Evolutionary conservation across 2,329 filamentous ascomycete species (phyloP), one percentile per base, ranked within the genome.

Genomic region (Pseudogymnoascus sp.): DNA sequence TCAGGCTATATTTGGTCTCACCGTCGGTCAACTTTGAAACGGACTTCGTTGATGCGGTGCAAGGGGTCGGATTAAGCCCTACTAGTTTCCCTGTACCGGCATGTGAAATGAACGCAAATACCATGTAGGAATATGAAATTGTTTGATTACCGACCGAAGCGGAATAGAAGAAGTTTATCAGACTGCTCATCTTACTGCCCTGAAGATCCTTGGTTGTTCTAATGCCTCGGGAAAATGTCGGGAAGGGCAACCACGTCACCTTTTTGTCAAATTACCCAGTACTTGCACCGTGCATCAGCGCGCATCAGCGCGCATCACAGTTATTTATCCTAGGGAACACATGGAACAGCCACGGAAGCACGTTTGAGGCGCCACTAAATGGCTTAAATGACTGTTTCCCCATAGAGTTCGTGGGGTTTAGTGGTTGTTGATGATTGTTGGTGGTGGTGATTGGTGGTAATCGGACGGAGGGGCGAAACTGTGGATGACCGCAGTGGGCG

Each of bases 141-240:
- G 25, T 30, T 32, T 28, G 28, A 54, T 32, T 54, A 11, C 47
- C 47, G 47, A 11, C 47, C 47, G 47, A 54, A 28, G 28, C 28
- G 47, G 47, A 32, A 54, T 54, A 32, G 47, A 54, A 54, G 47
- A 54, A 54, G 47, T 32, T 54, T 54, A 54, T 32, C 28, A 6
- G 12, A 18, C 9, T 18, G n/a, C 47, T 20, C 28, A 20, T 54
- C 12, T 54, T 12, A 18, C 43, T 12, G 25, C 8, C 14, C 25
- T 18, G 25, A 32, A 54, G 43, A 54, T 54, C 43, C 43, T 28
- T 16, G 6, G 41, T 28, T 28, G n/a, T 12, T 9, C 6, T 11
- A 50, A 50, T 28, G 41, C 41, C 41, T 32, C 43, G 43, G 43
- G 43, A 12, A 12, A 12, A 32, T 16, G 4, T 54, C 25, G 43